Base-by-base conservation (phyloP, 257 asterid species). In the Schizonepeta tenuifolia region DNA sequence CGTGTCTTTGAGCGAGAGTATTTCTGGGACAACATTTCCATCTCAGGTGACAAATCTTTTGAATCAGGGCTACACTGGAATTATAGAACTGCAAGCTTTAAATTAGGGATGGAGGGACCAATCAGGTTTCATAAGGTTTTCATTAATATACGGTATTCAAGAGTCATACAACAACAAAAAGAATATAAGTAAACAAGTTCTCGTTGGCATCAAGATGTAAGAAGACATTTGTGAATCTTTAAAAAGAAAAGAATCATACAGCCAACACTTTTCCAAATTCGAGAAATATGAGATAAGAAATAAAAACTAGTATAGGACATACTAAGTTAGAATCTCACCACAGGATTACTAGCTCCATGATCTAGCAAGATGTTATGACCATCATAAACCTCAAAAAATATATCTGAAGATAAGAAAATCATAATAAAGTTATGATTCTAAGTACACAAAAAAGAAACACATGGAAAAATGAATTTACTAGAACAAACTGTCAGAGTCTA, bases 321-420 rank as follows among this genome's bases (percentile, higher is more conserved):
- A 65, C 49, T 41, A 68, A 64, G 69, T 73, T 63, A 83, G 75
- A 76, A 78, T 61, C 87, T 80, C 82, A 90, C 97, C 92, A 86
- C 97, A 51, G 96, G 90, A 77, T 84, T 88, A 77, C 83, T 81
- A 75, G 93, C 87, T 74, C 86, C 93, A 64, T 72, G 83, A 69
- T 90, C 93, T 81, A 70, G 88, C 81, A 90, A 76, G 83, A 90
- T 85, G 80, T 88, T 85, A 63, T 83, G 84, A 60, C 71, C 80
- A 69, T 88, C 91, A 78, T 53, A 67, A 74, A 90, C 87, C 85
- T 86, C 93, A 81, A 90, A 71, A 83, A 81, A 83, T 50, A 88
- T 81, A 83, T 90, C 97, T 90, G 91, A 68, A 72, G 63, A 72
- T 53, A 71, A 76, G 43, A 53, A 70, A 60, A 64, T 13, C 41